Evolutionary conservation across 2,329 filamentous ascomycete species (phyloP).

Genomic region (Cercospora citrullina): DNA sequence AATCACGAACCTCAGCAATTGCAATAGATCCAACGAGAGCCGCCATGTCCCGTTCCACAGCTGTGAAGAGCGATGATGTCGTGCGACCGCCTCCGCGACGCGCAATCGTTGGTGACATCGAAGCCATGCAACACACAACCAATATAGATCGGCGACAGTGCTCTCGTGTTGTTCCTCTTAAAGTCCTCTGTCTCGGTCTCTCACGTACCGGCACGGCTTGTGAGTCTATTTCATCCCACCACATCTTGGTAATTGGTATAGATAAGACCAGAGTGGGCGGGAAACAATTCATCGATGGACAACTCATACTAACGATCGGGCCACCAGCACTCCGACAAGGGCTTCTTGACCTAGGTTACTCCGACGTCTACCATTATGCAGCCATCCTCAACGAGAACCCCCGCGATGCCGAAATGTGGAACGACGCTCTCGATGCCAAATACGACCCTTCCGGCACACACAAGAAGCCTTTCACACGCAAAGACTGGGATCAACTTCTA

Average conservation of each 20-base stretch:
- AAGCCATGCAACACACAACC: conserved; percentile 10
- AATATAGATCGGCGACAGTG: conserved; percentile 22
- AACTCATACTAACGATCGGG: conserved; percentile 43
- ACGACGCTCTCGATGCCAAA: conserved; percentile 29
- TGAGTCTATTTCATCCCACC: background rate
- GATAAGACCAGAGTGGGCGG: too few relatives aligned
- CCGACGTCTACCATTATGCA: conserved; percentile 69
- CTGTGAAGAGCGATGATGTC: background rate
- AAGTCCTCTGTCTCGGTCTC: conserved; percentile 64
- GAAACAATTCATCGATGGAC: background rate
- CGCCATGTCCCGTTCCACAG: background rate
- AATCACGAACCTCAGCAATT: background rate
- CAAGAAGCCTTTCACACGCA: conserved; percentile 16
- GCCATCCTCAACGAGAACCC: conserved; percentile 26
- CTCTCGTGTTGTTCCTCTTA: conserved; percentile 54
- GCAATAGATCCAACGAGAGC: background rate
- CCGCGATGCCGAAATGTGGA: conserved; percentile 28
- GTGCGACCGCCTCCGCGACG: conserved; percentile 5
- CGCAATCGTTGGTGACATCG: conserved; percentile 14
- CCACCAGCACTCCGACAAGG: conserved; percentile 41
- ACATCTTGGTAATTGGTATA: background rate
- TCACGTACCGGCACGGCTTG: conserved; percentile 66
- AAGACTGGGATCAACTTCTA: conserved; percentile 38
- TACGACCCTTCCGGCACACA: conserved; percentile 14
- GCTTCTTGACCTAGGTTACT: conserved; percentile 62